Conservation (phyloP, 2,329 filamentous ascomycete genomes). For the Arachnomyces sp. region DNA sequence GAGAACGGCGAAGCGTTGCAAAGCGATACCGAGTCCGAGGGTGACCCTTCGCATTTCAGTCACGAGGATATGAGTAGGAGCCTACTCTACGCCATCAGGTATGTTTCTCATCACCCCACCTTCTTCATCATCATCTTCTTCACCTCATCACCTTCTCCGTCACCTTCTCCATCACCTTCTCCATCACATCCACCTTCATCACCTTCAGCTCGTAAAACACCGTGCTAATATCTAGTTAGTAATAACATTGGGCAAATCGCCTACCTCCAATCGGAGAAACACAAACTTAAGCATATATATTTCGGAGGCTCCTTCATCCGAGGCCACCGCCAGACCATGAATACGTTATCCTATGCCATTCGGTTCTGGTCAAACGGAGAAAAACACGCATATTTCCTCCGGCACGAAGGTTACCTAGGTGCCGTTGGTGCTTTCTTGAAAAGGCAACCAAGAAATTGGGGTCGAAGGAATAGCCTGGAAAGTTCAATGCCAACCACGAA, state of each 20-base stretch:
- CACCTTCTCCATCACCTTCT: too few species aligned
- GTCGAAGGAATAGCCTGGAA: slow-evolving; percentile 69
- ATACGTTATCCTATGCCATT: slow-evolving; percentile 92
- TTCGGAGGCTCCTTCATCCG: slow-evolving; percentile 96
- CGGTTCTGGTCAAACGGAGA: slow-evolving; percentile 92
- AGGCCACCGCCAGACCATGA: slow-evolving; percentile 94
- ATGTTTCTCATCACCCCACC: slow-evolving; percentile 12
- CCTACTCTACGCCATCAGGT: slow-evolving; percentile 80
- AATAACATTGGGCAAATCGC: slow-evolving; percentile 99
- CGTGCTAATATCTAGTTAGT: slow-evolving; percentile 38
- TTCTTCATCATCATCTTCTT: not conserved
- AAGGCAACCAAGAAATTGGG: slow-evolving; percentile 85
- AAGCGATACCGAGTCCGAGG: slow-evolving; percentile 38
- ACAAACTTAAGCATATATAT: slow-evolving; percentile 85
- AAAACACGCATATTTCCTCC: slow-evolving; percentile 91
- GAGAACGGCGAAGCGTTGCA: slow-evolving; percentile 60
- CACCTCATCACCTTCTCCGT: not conserved
- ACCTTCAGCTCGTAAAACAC: not conserved
- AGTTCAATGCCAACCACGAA: slow-evolving; percentile 27
- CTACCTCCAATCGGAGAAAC: slow-evolving; percentile 93
- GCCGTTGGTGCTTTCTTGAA: slow-evolving; percentile 91
- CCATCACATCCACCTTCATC: slow-evolving; percentile 10
- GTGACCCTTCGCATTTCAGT: slow-evolving; percentile 50
- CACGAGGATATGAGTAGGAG: slow-evolving; percentile 82
- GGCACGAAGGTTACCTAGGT: slow-evolving; percentile 92